Base-by-base conservation (phyloP, 176 grass and related monocot species). In the Poa annua region DNA sequence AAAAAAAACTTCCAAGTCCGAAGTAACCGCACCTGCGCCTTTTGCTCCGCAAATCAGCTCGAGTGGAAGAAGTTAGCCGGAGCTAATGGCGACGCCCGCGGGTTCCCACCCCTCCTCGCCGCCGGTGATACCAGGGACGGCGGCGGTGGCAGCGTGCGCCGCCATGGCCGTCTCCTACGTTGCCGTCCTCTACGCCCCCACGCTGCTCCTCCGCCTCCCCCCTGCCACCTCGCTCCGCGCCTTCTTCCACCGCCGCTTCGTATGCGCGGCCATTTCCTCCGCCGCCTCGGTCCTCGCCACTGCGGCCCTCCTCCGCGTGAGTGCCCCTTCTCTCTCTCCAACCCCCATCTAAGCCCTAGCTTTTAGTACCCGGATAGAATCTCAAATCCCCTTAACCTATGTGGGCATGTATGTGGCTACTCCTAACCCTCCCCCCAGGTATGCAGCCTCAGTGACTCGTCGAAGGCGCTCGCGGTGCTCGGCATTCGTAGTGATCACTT, bases 91-190 rank as follows among this genome's bases (percentile, higher is more conserved):
- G 74, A 8, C 59, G 68, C 66, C 60, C 44, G 45, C 82, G 60
- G 45, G 11, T 5, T 20, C 39, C 7, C 68, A 21, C 47, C 66
- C 54, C 5, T 8, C 66, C 34, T 47, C 66, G 45, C 86, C 34
- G 22, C 74, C 66, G 47, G 74, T 3, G 35, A 78, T 94, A 32
- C 8, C 81, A 16, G 81, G 84, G 3, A 49, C 69, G 17, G 17
- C 32, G 13, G 92, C 92, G 52, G 84, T 83, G 61, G 29, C 78
- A 4, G 84, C 92, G 5, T 89, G 87, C 75, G 68, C 92, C 35
- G 47, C 81, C 69, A 94, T 94, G 89, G 89, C 92, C 0, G 51
- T 89, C 8, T 89, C 73, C 74, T 94, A 91, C 87, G 92, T 94
- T 22, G 87, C 84, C 33, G 77, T 87, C 53, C 87, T 94, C 57